Evolutionary conservation across 1,139 yeast genomes (phyloP).

Genomic region (Suhomyces atakaporum): DNA sequence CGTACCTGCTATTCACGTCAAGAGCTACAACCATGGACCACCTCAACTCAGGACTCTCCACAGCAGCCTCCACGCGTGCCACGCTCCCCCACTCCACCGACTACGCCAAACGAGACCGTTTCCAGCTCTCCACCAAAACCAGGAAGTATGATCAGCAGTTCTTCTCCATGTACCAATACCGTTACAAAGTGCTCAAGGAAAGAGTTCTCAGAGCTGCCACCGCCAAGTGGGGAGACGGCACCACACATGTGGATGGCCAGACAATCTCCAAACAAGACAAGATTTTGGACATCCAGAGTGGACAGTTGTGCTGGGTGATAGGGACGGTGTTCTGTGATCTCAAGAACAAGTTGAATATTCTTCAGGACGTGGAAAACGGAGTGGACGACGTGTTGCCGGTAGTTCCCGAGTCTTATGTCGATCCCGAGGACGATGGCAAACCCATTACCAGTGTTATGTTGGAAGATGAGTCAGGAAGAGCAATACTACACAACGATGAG

Average conservation of each 20-base stretch:
- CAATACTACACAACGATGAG: constrained; percentile 67
- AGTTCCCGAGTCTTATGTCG: constrained; percentile 31
- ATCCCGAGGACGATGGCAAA: constrained; percentile 16
- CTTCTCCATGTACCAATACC: constrained; percentile 68
- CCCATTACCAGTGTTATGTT: constrained; percentile 64
- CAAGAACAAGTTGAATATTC: constrained; percentile 79
- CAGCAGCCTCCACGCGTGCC: constrained; percentile 1
- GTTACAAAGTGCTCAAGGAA: constrained; percentile 57
- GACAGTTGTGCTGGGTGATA: constrained; percentile 80
- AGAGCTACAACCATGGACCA: constrained; percentile 5
- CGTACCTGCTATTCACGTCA: background rate
- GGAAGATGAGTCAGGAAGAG: constrained; percentile 94
- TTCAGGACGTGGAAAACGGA: constrained; percentile 73
- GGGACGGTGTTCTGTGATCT: constrained; percentile 88
- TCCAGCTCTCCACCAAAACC: constrained; percentile 7
- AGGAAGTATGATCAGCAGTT: constrained; percentile 71
- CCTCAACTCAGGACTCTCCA: constrained; percentile 8
- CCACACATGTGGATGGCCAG: constrained; percentile 37
- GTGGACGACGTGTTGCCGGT: constrained; percentile 53
- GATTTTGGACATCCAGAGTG: constrained; percentile 73
- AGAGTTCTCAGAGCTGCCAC: constrained; percentile 52
- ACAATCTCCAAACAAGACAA: constrained; percentile 50
- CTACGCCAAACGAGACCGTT: constrained; percentile 10
- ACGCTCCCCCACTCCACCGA: background rate
- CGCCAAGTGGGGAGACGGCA: constrained; percentile 50